phyloP scores from a whole-genome alignment of 805 yeast genomes.

The Candida pseudoglaebosa region DNA sequence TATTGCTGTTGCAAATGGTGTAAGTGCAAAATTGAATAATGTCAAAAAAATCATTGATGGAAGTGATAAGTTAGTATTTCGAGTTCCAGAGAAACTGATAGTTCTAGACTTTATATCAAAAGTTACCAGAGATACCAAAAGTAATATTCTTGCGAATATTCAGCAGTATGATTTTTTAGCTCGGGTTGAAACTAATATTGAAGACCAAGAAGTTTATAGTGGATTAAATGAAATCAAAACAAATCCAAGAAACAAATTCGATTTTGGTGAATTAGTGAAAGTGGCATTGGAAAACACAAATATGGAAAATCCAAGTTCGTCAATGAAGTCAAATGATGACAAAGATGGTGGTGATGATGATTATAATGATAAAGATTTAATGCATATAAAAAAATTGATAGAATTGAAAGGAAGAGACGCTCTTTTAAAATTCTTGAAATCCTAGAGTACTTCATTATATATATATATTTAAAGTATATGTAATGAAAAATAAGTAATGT shows the following conservation, averaged over 20 bases:
- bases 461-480: slow-evolving; percentile 8
- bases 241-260: slow-evolving; percentile 28
- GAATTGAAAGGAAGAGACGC: slow-evolving; percentile 66
- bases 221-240: slow-evolving; percentile 28
- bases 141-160: slow-evolving; percentile 21
- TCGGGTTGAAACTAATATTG: slow-evolving; percentile 14
- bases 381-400: slow-evolving; percentile 57
- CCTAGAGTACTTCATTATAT: slow-evolving; percentile 8
- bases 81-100: slow-evolving; percentile 65
- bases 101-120: slow-evolving; percentile 64
- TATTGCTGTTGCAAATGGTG: slow-evolving; percentile 15
- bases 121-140: slow-evolving; percentile 30
- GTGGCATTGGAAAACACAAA: slow-evolving; percentile 28
- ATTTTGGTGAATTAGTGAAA: slow-evolving; percentile 46
- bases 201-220: slow-evolving; percentile 19
- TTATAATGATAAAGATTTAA: slow-evolving; percentile 48
- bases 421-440: slow-evolving; percentile 53
- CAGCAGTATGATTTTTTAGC: slow-evolving; percentile 20
- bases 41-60: slow-evolving; percentile 21
- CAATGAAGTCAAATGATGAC: too few relatives aligned
- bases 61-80: slow-evolving; percentile 47
- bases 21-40: slow-evolving; percentile 17
- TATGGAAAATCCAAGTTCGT: neutral
- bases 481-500: neutral
- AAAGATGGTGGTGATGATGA: too few relatives aligned